These are phyloP conservation scores for Ceratobasidium sp. DNA, from an alignment of 1,284 basidiomycete genomes.

Conservation along the genomic window DNA sequence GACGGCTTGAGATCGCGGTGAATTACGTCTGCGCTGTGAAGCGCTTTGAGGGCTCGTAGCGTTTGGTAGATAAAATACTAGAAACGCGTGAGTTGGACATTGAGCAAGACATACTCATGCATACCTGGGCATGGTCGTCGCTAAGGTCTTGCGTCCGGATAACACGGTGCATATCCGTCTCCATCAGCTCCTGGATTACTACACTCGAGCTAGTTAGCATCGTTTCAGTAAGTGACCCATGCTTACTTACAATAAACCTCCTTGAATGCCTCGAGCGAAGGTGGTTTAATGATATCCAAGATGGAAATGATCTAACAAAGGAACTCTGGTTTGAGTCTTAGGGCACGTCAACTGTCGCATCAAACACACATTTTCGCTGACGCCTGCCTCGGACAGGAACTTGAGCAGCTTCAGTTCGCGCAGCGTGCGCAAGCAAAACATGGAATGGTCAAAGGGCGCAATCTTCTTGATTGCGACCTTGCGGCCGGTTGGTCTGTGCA, in stretches of 20 bases:
- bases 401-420: conserved; percentile 91
- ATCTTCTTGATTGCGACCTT: conserved; percentile 94
- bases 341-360: conserved; percentile 26
- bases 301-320: conserved; percentile 88
- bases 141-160: conserved; percentile 85
- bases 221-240: not conserved
- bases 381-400: conserved; percentile 89
- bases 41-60: conserved; percentile 91
- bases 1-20: conserved; percentile 97
- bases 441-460: conserved; percentile 91
- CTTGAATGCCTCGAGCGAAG: conserved; percentile 90
- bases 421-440: conserved; percentile 89
- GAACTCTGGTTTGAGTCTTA: conserved; percentile 30
- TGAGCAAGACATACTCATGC: conserved; percentile 50
- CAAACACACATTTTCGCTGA: conserved; percentile 90
- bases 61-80: conserved; percentile 89
- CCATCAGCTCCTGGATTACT: conserved; percentile 88
- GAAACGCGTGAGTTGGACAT: conserved; percentile 48
- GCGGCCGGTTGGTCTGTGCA: conserved; percentile 82
- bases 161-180: conserved; percentile 80
- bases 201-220: conserved; percentile 49
- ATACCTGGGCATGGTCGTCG: conserved; percentile 86
- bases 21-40: conserved; percentile 94
- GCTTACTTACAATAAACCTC: conserved; percentile 84
- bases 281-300: conserved; percentile 92